Percentiles rank a stretch among this genome's conserved stretches.
Conservation (phyloP, 345 rosid species). For the Cardamine chenopodiifolia region DNA sequence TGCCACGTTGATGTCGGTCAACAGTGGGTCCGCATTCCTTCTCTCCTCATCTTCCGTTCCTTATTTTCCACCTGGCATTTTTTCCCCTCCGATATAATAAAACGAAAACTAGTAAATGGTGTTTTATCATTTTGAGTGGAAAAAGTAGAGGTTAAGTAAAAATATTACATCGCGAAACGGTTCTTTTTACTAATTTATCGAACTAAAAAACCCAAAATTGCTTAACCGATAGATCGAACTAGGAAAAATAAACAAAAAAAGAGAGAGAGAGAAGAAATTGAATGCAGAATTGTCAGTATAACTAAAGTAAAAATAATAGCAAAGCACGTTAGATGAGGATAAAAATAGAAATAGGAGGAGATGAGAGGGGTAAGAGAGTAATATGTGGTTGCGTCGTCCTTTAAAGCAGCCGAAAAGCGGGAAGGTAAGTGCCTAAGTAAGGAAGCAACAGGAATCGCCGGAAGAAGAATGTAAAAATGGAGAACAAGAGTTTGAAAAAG, state of each 20-base stretch:
- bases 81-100: not conserved
- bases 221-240: not conserved
- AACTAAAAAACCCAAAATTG: too few species aligned
- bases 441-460: constrained; percentile 1
- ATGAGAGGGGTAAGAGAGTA: constrained; percentile 39
- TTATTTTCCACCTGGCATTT: not conserved
- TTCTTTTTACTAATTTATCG: too few species aligned
- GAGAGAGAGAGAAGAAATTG: not conserved
- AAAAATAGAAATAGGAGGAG: constrained; percentile 11
- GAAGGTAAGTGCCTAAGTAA: constrained; percentile 45
- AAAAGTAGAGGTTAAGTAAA: not conserved
- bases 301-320: not conserved
- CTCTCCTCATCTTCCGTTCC: constrained; percentile 12
- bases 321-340: constrained; percentile 18
- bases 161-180: not conserved
- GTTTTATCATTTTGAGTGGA: not conserved
- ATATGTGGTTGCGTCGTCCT: constrained; percentile 8
- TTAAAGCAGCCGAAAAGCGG: constrained; percentile 81
- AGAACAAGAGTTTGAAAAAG: constrained; percentile 22
- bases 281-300: constrained; percentile 27
- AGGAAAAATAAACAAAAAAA: too few species aligned
- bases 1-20: constrained; percentile 34
- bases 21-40: constrained; percentile 14
- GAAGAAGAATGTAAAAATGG: constrained; percentile 38
- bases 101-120: not conserved